A percentile compares a stretch with the other conserved stretches of the same genome.
phyloP scores from a whole-genome alignment of 1,284 basidiomycete genomes.

The Sanghuangporus baumii region DNA sequence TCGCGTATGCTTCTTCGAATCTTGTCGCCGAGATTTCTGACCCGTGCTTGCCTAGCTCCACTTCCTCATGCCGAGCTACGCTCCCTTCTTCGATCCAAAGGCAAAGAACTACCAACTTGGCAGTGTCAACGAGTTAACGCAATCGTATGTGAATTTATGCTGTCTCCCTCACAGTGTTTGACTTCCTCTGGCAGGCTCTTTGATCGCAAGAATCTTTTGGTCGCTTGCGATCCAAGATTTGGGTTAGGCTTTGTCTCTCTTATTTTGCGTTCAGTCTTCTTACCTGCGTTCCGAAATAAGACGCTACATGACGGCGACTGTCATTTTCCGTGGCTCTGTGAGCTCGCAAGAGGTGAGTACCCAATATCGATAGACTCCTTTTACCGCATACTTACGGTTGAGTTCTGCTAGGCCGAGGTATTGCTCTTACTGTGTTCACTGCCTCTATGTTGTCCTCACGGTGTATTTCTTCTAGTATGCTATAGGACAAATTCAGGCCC shows the following conservation, averaged over 20 bases:
- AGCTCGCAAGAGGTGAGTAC: slow-evolving; percentile 71
- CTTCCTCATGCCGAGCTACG: slow-evolving; percentile 87
- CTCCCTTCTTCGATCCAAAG: slow-evolving; percentile 68
- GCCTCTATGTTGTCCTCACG: neutral
- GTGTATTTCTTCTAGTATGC: slow-evolving; percentile 30
- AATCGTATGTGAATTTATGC: slow-evolving; percentile 42
- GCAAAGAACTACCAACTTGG: slow-evolving; percentile 57
- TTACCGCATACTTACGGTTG: slow-evolving; percentile 30
- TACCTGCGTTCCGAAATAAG: slow-evolving; percentile 29
- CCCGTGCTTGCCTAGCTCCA: slow-evolving; percentile 51
- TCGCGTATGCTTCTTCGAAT: slow-evolving; percentile 44
- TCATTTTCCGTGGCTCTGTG: slow-evolving; percentile 82
- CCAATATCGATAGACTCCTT: slow-evolving; percentile 1
- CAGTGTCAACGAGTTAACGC: slow-evolving; percentile 64
- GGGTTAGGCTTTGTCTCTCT: slow-evolving; percentile 43
- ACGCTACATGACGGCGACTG: slow-evolving; percentile 82
- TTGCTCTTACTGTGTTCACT: slow-evolving; percentile 25
- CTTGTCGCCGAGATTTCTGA: neutral
- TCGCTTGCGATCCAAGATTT: slow-evolving; percentile 79
- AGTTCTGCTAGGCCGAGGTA: slow-evolving; percentile 46
- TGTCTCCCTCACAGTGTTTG: neutral
- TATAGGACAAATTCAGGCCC: slow-evolving; percentile 55
- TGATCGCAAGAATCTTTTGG: slow-evolving; percentile 73
- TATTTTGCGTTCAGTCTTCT: neutral
- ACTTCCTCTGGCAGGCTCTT: slow-evolving; percentile 52